Conservation (phyloP, 2,329 filamentous ascomycete genomes). For the Aspergillus sp. region DNA sequence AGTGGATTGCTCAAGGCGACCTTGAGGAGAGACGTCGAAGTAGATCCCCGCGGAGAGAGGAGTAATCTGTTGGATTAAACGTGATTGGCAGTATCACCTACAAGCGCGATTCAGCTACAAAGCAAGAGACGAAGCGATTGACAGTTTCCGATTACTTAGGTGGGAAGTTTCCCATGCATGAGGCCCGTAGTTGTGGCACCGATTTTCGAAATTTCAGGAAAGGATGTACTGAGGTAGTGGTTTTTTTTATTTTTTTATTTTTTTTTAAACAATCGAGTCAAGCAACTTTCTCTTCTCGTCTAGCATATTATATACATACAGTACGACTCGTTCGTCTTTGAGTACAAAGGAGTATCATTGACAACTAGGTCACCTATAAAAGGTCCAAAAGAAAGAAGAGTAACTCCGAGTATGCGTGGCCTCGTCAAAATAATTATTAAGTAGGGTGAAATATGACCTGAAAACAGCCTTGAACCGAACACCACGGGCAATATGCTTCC, state of each 20-base stretch:
- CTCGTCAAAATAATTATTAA: slow-evolving; percentile 1
- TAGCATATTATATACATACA: slow-evolving; percentile 6
- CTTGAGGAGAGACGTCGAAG: slow-evolving; percentile 36
- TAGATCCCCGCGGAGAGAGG: neutral
- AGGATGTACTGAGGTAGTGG: neutral
- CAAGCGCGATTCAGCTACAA: too few species aligned
- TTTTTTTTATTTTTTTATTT: too few species aligned
- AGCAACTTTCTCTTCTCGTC: neutral
- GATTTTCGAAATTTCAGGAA: neutral
- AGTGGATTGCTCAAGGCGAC: slow-evolving; percentile 91
- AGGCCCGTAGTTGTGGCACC: too few species aligned
- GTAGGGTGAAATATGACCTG: neutral
- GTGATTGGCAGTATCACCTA: too few species aligned
- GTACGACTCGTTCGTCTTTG: neutral
- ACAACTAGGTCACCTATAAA: neutral
- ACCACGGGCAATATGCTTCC: neutral
- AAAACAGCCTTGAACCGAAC: neutral
- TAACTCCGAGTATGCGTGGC: slow-evolving; percentile 2
- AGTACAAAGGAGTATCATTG: neutral
- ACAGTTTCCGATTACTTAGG: too few species aligned
- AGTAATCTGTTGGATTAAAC: neutral
- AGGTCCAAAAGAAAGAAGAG: neutral
- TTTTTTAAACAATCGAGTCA: too few species aligned
- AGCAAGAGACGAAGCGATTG: too few species aligned
- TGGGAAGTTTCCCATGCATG: too few species aligned